A percentile compares a stretch with the other conserved stretches of the same genome.
phyloP scores from a whole-genome alignment of 2,329 filamentous ascomycete species.

The Rugonectria rugulosa region DNA sequence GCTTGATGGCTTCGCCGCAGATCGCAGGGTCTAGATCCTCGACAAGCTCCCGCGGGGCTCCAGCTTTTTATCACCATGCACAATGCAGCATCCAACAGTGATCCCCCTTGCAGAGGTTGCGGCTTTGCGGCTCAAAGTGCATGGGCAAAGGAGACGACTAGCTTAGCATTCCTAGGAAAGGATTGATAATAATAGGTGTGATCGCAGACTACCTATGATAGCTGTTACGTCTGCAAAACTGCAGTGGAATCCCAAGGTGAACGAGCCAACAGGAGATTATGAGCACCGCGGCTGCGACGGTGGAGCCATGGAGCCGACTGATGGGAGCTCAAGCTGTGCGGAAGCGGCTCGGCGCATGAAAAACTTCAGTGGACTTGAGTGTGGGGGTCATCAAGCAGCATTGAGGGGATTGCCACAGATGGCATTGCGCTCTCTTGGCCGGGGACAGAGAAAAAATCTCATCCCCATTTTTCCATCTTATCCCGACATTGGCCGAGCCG shows the following conservation, averaged over 20 bases:
- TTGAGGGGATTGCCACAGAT: conserved; percentile 5
- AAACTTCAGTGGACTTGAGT: not conserved
- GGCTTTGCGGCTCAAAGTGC: conserved; percentile 32
- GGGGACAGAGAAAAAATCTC: conserved; percentile 6
- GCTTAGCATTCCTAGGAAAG: conserved; percentile 1
- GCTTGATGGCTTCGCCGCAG: conserved; percentile 24
- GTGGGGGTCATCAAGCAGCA: conserved; percentile 17
- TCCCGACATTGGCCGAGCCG: conserved; percentile 39
- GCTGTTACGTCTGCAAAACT: not conserved
- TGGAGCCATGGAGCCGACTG: not conserved
- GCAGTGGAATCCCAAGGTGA: conserved; percentile 4
- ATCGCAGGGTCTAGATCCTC: conserved; percentile 37
- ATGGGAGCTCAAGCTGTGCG: not conserved
- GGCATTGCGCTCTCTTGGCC: not conserved
- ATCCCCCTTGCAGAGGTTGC: conserved; percentile 35
- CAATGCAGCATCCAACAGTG: conserved; percentile 29
- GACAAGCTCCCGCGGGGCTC: conserved; percentile 38
- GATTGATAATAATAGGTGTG: conserved; percentile 9
- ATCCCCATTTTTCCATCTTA: conserved; percentile 25
- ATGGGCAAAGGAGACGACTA: conserved; percentile 5
- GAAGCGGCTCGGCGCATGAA: conserved; percentile 19
- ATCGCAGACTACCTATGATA: not conserved
- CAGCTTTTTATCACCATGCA: conserved; percentile 37
- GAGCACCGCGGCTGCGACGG: not conserved
- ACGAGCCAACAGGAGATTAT: not conserved